Percentiles rank a stretch among this genome's conserved stretches.
Conservation (phyloP, 225 moss, liverwort and hornwort genomes). For the Marchantia paleacea region DNA sequence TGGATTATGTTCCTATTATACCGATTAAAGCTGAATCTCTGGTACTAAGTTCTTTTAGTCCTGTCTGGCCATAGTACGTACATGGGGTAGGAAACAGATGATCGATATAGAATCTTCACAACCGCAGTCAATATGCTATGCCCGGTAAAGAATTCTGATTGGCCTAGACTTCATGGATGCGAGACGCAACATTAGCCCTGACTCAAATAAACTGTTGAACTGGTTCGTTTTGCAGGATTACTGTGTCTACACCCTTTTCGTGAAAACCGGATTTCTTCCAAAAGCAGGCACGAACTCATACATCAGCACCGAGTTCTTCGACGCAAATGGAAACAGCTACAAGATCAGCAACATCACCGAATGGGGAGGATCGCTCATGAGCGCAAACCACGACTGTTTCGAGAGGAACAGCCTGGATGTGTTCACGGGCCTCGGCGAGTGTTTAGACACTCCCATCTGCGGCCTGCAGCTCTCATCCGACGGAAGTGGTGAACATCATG, state of each 20-base stretch:
- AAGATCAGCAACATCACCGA: slow-evolving; percentile 9
- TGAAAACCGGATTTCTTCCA: slow-evolving; percentile 25
- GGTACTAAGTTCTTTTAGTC: no score
- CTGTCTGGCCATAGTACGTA: no score
- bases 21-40: no score
- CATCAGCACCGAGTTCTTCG: slow-evolving; percentile 12
- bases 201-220: no score
- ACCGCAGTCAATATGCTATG: no score
- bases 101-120: no score
- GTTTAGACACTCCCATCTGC: slow-evolving; percentile 14
- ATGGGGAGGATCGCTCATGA: slow-evolving; percentile 14
- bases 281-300: slow-evolving; percentile 18
- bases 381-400: slow-evolving; percentile 21
- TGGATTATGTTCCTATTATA: no score
- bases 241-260: slow-evolving; percentile 22
- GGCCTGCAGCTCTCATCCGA: slow-evolving; percentile 20
- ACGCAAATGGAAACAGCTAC: background rate
- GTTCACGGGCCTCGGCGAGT: slow-evolving; percentile 20
- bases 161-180: no score
- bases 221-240: slow-evolving; percentile 9
- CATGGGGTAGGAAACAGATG: no score
- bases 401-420: slow-evolving; percentile 18
- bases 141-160: no score
- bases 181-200: no score
- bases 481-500: slow-evolving; percentile 26